A percentile compares a stretch with the other conserved stretches of the same genome.
phyloP scores from a whole-genome alignment of 371 early-diverging fungal genomes.

The Sporodiniella umbellata region DNA sequence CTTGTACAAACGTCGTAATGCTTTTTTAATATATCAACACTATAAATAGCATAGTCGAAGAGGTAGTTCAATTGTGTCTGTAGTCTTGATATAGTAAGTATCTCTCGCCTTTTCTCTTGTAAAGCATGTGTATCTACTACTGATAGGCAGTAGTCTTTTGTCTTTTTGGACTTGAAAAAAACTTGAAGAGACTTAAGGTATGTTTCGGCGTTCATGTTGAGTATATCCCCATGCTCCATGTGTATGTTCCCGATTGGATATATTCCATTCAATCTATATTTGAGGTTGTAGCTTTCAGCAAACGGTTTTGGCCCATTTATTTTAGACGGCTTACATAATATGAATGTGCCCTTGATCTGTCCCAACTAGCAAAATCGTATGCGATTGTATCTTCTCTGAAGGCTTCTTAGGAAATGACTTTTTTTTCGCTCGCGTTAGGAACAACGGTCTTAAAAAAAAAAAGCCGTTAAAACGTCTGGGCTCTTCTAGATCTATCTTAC shows the following conservation, averaged over 20 bases:
- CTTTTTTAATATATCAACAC: conserved; percentile 4
- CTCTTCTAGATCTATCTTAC: conserved; percentile 2
- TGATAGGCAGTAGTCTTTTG: neutral
- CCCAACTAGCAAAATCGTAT: conserved; percentile 14
- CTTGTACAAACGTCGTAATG: conserved; percentile 10
- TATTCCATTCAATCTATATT: conserved; percentile 16
- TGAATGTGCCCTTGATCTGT: conserved; percentile 10
- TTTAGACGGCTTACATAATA: conserved; percentile 5
- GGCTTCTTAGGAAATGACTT: conserved; percentile 9
- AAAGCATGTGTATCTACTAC: conserved; percentile 10
- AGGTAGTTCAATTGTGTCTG: conserved; percentile 20
- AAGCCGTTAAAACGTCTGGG: neutral
- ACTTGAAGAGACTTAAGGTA: conserved; percentile 2
- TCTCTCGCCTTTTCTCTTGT: conserved; percentile 11
- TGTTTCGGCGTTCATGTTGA: neutral
- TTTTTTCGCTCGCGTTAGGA: neutral
- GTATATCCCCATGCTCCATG: neutral
- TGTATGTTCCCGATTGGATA: conserved; percentile 14
- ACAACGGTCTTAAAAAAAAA: conserved; percentile 1
- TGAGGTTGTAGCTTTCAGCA: neutral
- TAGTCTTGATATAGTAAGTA: conserved; percentile 13
- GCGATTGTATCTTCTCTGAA: conserved; percentile 1
- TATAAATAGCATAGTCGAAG: conserved; percentile 6
- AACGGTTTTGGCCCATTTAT: neutral
- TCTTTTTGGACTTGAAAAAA: neutral